Percentiles rank a stretch among this genome's conserved stretches.
Evolutionary conservation across 2,329 filamentous ascomycete genomes (phyloP).

Genomic region (Apiospora pterosperma): DNA sequence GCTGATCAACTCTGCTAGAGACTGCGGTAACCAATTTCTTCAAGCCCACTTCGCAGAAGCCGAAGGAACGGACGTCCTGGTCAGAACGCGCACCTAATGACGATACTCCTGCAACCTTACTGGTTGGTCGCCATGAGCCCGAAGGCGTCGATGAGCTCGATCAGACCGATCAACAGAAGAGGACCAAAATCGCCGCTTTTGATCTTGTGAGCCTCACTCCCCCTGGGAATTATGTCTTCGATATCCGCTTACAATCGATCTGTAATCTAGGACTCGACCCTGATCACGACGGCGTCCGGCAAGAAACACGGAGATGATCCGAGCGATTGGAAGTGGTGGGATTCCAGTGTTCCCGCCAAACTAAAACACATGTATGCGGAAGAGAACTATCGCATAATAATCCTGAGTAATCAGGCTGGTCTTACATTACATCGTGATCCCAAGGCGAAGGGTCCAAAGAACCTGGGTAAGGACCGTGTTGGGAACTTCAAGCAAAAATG

Average conservation of each 20-base stretch:
- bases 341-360: conserved; percentile 62
- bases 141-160: conserved; percentile 28
- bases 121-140: conserved; percentile 70
- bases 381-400: conserved; percentile 71
- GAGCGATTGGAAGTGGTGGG: conserved; percentile 94
- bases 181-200: conserved; percentile 66
- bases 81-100: conserved; percentile 55
- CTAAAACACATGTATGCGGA: conserved; percentile 63
- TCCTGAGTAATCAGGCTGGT: conserved; percentile 88
- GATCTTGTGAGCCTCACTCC: conserved; percentile 50
- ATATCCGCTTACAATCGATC: conserved; percentile 5
- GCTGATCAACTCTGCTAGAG: conserved; percentile 38
- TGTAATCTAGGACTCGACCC: conserved; percentile 69
- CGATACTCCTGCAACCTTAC: conserved; percentile 53
- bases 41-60: conserved; percentile 80
- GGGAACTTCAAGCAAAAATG: conserved; percentile 82
- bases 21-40: conserved; percentile 80
- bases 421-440: conserved; percentile 70
- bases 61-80: conserved; percentile 74
- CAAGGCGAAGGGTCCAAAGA: conserved; percentile 63
- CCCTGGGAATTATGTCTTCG: background rate
- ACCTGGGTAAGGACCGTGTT: conserved; percentile 59
- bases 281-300: conserved; percentile 77
- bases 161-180: conserved; percentile 23
- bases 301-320: conserved; percentile 71